Evolutionary conservation across 1,284 basidiomycete species (phyloP), one percentile per base, ranked within the genome.

Genomic region (Omphalotus olearius): DNA sequence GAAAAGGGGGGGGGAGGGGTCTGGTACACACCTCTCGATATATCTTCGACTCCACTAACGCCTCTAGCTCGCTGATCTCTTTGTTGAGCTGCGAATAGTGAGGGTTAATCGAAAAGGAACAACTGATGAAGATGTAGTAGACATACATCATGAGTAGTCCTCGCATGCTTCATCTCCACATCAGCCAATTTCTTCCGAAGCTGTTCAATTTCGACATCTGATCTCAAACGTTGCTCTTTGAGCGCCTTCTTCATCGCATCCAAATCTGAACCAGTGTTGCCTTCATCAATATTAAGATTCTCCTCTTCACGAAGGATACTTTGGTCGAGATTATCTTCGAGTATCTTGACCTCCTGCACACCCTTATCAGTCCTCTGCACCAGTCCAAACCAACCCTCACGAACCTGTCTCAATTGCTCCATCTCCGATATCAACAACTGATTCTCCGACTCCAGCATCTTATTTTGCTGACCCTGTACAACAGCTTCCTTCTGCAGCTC

Each of bases 41-140:
- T 58, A 96, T 96, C 85, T 97, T 96, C 52, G 90, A 82, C 67
- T 97, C 93, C 35, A 96, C 84, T 41, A 97, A 74, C 52, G 84
- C 80, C 67, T 97, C 93, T 18, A 97, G 76, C 65, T 96, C 92
- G 47, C 85, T 82, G 47, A 96, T 90, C 69, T 96, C 92, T 62
- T 93, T 91, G 68, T 93, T 90, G 56, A 93, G 78, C 89, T 93
- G 60, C 18, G 56, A 47, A 11, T 6, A 18, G 20, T 43, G 23
- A 11, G 28, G 54, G 41, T 44, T 53, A 48, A 18, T 57, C 38
- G n/a, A 43, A 51, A 47, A 45, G 50, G 45, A 46, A 11, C 36
- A 10, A 18, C 26, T 41, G 23, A 13, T 17, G 28, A 17, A 18
- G 25, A 39, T 48, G 16, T 7, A 25, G 6, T 40, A 45, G 38